A percentile compares a stretch with the other conserved stretches of the same genome.
Conservation (phyloP, 768 basidiomycete genomes). For the Lactarius deliciosus region DNA sequence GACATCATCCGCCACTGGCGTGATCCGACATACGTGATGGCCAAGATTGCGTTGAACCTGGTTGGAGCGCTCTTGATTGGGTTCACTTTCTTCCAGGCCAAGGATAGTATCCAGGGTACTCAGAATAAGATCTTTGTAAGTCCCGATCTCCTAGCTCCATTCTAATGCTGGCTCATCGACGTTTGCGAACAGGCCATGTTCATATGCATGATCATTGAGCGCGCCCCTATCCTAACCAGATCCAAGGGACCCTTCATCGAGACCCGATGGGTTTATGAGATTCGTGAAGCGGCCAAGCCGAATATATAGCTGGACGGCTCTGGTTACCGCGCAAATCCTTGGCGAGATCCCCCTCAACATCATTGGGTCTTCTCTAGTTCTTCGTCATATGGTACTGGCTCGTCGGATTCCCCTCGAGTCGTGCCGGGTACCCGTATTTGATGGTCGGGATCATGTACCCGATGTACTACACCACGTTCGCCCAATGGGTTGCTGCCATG, state of each 20-base stretch:
- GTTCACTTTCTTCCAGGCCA: conserved; percentile 44
- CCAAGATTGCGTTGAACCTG: conserved; percentile 42
- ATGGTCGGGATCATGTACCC: conserved; percentile 41
- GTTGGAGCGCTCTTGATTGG: conserved; percentile 41
- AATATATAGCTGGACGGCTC: conserved; percentile 45
- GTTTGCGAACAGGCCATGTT: conserved; percentile 35
- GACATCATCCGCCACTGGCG: conserved; percentile 41
- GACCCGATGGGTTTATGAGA: conserved; percentile 41
- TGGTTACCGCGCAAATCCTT: conserved; percentile 39
- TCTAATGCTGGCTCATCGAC: not conserved
- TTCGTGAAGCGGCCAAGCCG: conserved; percentile 44
- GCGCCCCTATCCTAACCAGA: conserved; percentile 43
- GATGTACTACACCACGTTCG: conserved; percentile 46
- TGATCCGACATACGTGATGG: conserved; percentile 41
- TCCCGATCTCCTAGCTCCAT: not conserved
- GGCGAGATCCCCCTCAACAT: conserved; percentile 49
- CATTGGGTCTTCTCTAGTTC: conserved; percentile 41
- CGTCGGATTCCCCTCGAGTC: conserved; percentile 40
- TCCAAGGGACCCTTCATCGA: conserved; percentile 44
- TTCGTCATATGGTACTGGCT: conserved; percentile 53
- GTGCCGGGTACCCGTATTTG: conserved; percentile 44
- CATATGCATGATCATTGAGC: conserved; percentile 38
- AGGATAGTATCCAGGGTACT: conserved; percentile 41
- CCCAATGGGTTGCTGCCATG: conserved; percentile 44
- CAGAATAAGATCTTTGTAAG: conserved; percentile 47